Conservation (phyloP, 106 monocot species). For the Phalaenopsis aphrodite region DNA sequence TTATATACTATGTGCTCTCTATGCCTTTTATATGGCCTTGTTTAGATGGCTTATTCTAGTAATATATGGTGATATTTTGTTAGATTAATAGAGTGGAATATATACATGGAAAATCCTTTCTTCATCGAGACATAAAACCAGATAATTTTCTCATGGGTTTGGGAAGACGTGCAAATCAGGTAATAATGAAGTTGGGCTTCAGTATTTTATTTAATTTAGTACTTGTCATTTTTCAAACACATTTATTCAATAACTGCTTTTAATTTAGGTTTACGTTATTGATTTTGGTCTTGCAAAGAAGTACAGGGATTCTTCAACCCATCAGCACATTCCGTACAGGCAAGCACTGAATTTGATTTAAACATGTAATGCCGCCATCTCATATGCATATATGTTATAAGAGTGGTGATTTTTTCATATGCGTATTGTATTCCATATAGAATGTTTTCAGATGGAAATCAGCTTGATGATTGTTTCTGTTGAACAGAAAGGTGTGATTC, state of each 20-base stretch:
- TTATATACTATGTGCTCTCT: neutral
- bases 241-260: constrained; percentile 1
- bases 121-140: constrained; percentile 94
- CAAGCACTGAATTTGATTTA: constrained; percentile 8
- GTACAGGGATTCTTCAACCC: constrained; percentile 60
- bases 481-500: neutral
- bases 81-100: constrained; percentile 83
- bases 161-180: constrained; percentile 91
- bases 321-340: constrained; percentile 71
- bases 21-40: neutral
- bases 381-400: neutral
- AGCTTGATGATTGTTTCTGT: neutral
- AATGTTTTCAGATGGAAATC: neutral
- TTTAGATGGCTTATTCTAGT: constrained; percentile 2
- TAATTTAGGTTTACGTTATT: constrained; percentile 53
- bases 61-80: neutral
- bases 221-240: neutral
- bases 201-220: neutral
- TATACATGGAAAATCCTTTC: constrained; percentile 82
- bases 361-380: neutral
- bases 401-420: neutral
- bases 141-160: constrained; percentile 99
- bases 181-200: neutral
- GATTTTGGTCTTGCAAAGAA: constrained; percentile 81
- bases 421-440: neutral